Base-by-base conservation (phyloP, 1,284 basidiomycete genomes). In the Abortiporus biennis region DNA sequence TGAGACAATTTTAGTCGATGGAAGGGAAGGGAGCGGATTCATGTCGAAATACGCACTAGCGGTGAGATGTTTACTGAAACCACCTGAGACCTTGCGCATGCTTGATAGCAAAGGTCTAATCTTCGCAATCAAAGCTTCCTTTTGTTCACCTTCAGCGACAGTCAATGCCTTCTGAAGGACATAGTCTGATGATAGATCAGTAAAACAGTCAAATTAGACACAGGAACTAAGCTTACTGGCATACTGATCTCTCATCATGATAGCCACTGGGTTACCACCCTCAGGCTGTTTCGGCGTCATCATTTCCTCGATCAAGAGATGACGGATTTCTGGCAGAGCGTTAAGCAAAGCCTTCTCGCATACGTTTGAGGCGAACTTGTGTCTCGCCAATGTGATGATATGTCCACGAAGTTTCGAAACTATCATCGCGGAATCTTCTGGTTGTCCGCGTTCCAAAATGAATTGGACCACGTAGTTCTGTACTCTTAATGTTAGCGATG, bases 331-430 rank as follows among this genome's bases (percentile, higher is more conserved):
- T 0, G 71, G 40, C 43, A 78, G 74, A 0, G 86, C 78, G 17
- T 72, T 81, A 17, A 83, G 62, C 35, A 97, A 72, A 1, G 92
- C 92, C 63, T 93, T 92, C 67, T 99, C 96, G 59, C 92, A 88
- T 15, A 99, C 96, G 56, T 99, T 99, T 4, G 90, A 94, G 1
- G 95, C 93, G 57, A 95, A 98, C 63, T 98, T 98, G 68, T 97
- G 94, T 36, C 83, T 78, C 1, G 88, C 77, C 73, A 93, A 79
- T 47, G 72, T 68, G 24, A 93, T 62, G 58, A 99, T 77, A 53
- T 87, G 80, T 2, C 91, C 88, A 17, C 78, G 80, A 45, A 97
- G 75, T 54, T 80, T 79, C 8, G 65, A 63, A 44, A 96, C 72
- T 36, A 97, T 78, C 44, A 74, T 65, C 5, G 70, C 68, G 38